Evolutionary conservation across 139 green algal species (phyloP), one percentile per base, ranked within the genome.

Genomic region (Ettlia oleoabundans): DNA sequence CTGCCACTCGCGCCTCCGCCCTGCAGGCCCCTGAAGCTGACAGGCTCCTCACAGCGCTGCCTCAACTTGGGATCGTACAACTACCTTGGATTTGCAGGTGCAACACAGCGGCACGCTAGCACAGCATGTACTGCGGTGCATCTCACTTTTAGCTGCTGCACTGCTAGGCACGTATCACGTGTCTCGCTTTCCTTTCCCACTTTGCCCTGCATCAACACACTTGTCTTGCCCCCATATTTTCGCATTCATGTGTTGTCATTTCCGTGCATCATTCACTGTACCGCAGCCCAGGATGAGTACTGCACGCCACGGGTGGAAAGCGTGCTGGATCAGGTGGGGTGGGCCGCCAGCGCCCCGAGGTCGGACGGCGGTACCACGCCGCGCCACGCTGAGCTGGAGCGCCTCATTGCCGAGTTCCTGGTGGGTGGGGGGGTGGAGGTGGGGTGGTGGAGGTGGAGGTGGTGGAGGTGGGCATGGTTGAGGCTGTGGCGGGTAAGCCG

Each of bases 11-110:
- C 13, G 28, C 4, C 7, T 26, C n/a, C 2, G 35, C 37, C 24
- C 28, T 81, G 47, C 67, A 92, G 82, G 85, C 83, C 76, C 4
- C 84, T 95, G 37, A 52, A 88, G 28, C 41, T 96, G n/a, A 96
- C 90, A 0, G 94, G 93, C 10, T 74, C 72, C 9, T 88, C 55
- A 0, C 71, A 64, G 47, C 73, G 76, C 26, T 98, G 94, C 89
- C 88, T 99, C 9, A 99, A 99, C 88, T 89, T 99, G 51, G 94
- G 95, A 7, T 97, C 91, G 7, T 99, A 99, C 86, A 99, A 99
- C 89, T 99, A 99, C 83, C 91, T 99, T 28, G 97, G 97, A 41
- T 99, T 99, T 91, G 97, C 95, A n/a, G n/a, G n/a, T n/a, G n/a
- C n/a, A n/a, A n/a, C n/a, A n/a, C n/a, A n/a, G n/a, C n/a, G n/a